phyloP scores from a whole-genome alignment of 768 basidiomycete species.

The Boletus vinaceobasis region DNA sequence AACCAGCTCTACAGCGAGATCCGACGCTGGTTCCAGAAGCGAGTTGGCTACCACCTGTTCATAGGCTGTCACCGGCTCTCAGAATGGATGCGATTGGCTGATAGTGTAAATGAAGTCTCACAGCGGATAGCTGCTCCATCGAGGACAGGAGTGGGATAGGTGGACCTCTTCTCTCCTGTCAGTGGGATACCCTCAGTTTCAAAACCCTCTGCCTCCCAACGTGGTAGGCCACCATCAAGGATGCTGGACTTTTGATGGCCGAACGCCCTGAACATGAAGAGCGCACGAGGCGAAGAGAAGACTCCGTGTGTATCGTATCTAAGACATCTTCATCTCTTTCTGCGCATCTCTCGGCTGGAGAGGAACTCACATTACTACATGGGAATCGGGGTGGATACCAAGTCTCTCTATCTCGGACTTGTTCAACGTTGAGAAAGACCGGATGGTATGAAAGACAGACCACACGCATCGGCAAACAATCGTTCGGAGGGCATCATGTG shows the following conservation, averaged over 20 bases:
- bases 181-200: constrained; percentile 41
- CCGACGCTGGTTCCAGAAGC: constrained; percentile 39
- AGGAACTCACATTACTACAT: constrained; percentile 72
- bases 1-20: constrained; percentile 59
- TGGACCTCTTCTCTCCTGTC: constrained; percentile 22
- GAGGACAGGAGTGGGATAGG: constrained; percentile 55
- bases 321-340: constrained; percentile 12
- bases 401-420: constrained; percentile 48
- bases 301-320: constrained; percentile 90
- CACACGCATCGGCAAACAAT: constrained; percentile 74
- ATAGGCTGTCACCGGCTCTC: constrained; percentile 52
- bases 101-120: constrained; percentile 33
- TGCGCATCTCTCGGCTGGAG: not conserved
- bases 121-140: constrained; percentile 46
- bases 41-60: constrained; percentile 78
- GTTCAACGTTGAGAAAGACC: constrained; percentile 6
- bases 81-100: constrained; percentile 27
- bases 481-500: constrained; percentile 88
- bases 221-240: constrained; percentile 88
- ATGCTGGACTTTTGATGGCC: constrained; percentile 85
- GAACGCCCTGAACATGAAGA: constrained; percentile 93
- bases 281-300: constrained; percentile 88
- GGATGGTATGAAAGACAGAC: constrained; percentile 43
- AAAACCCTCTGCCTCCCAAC: constrained; percentile 69
- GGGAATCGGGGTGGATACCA: constrained; percentile 69